Evolutionary conservation across 257 asterid genomes (phyloP).

Genomic region (Scutellaria baicalensis): DNA sequence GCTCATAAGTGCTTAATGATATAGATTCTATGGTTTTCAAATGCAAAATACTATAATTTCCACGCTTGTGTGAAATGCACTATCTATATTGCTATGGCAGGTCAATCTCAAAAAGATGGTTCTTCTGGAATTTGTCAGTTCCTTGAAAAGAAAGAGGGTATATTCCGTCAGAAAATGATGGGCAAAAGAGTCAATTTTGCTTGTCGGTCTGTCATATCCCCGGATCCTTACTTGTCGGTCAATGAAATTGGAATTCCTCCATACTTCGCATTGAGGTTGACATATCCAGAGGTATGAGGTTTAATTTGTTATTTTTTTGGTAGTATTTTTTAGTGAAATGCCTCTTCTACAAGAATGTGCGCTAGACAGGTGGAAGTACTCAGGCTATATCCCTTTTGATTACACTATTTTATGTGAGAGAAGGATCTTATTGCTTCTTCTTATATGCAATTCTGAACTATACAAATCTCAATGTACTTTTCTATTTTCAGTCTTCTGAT

Average conservation of each 20-base stretch:
- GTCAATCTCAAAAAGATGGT: constrained; percentile 45
- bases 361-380: neutral
- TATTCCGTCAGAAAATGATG: constrained; percentile 99
- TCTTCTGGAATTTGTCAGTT: constrained; percentile 70
- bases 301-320: neutral
- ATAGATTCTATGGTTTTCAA: neutral
- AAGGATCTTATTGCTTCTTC: neutral
- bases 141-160: constrained; percentile 92
- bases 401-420: neutral
- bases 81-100: constrained; percentile 29
- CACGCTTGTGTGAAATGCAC: neutral
- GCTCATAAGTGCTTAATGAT: neutral
- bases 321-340: neutral
- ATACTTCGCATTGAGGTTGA: constrained; percentile 77
- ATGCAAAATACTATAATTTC: neutral
- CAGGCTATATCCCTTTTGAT: neutral
- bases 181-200: constrained; percentile 96
- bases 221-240: constrained; percentile 90
- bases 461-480: neutral
- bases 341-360: neutral
- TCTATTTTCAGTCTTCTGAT: neutral
- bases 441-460: neutral
- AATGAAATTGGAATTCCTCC: constrained; percentile 99
- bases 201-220: constrained; percentile 97
- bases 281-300: constrained; percentile 83